Percentiles rank a stretch among this genome's conserved stretches.
phyloP scores from a whole-genome alignment of 331 rosid genomes.

The Cydonia oblonga region DNA sequence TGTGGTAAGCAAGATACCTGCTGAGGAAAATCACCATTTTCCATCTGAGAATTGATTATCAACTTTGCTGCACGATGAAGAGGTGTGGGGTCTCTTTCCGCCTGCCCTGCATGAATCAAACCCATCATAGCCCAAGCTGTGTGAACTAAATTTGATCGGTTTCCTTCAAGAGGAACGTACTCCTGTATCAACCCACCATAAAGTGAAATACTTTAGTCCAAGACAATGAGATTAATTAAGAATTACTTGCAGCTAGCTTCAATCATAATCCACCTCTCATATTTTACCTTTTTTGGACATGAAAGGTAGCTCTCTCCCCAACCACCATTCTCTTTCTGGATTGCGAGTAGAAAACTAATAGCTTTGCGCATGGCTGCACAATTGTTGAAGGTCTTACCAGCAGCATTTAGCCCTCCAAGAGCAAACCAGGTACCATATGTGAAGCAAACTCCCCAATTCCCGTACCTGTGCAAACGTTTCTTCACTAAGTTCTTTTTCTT shows the following conservation, averaged over 20 bases:
- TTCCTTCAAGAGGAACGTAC: constrained; percentile 42
- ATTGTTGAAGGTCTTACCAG: constrained; percentile 47
- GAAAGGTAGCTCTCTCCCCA: constrained; percentile 83
- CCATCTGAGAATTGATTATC: not conserved
- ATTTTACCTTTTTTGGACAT: constrained; percentile 47
- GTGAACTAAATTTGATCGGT: constrained; percentile 51
- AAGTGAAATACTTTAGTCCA: not conserved
- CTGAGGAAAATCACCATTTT: constrained; percentile 59
- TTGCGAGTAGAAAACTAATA: constrained; percentile 37
- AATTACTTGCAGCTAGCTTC: not conserved
- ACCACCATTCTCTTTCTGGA: constrained; percentile 58
- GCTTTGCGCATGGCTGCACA: constrained; percentile 41
- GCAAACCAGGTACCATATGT: not conserved
- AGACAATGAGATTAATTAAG: not conserved
- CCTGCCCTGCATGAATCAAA: constrained; percentile 6
- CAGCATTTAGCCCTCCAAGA: constrained; percentile 26
- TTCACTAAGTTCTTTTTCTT: not conserved
- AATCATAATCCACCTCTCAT: not conserved
- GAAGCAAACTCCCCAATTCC: constrained; percentile 1
- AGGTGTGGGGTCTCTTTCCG: constrained; percentile 17
- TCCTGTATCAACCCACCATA: constrained; percentile 12
- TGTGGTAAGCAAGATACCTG: constrained; percentile 6
- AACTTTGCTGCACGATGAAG: constrained; percentile 36
- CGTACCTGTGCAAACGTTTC: constrained; percentile 22
- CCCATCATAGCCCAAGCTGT: constrained; percentile 25